Percentiles rank a stretch among this genome's conserved stretches.
These are phyloP conservation scores for Linnemannia elongata DNA, from an alignment of 192 early-diverging fungal species.

Conservation along the genomic window DNA sequence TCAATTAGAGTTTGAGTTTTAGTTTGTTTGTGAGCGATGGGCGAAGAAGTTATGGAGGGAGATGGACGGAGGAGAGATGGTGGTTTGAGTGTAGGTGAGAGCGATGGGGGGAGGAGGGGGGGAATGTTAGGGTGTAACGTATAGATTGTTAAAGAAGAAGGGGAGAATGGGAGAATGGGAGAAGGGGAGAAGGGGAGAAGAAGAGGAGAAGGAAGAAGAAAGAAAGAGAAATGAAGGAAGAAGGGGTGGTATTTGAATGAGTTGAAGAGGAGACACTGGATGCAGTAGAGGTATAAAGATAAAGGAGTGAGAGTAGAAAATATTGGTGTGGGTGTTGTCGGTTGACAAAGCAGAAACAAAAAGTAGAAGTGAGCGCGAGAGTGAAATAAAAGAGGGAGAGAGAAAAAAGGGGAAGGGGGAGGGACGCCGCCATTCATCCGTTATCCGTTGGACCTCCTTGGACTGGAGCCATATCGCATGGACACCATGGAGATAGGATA, in stretches of 20 bases:
- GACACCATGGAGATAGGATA: neutral
- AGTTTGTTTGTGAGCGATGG: neutral
- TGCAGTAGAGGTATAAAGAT: neutral
- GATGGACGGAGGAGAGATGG: neutral
- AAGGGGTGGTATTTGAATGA: neutral
- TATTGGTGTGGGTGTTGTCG: neutral
- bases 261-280: neutral
- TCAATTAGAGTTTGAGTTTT: neutral
- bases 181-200: neutral
- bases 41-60: neutral
- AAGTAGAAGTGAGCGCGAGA: neutral
- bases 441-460: neutral
- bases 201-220: neutral
- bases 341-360: neutral
- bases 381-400: neutral
- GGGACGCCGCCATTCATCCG: neutral
- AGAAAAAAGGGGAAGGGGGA: neutral
- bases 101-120: neutral
- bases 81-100: neutral
- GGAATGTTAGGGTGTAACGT: too few species aligned
- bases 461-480: neutral
- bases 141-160: neutral
- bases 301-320: neutral
- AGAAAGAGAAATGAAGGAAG: neutral
- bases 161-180: neutral